These are phyloP conservation scores for Hymenoscyphus linearis DNA, from an alignment of 2,329 filamentous ascomycete species.

Conservation along the genomic window DNA sequence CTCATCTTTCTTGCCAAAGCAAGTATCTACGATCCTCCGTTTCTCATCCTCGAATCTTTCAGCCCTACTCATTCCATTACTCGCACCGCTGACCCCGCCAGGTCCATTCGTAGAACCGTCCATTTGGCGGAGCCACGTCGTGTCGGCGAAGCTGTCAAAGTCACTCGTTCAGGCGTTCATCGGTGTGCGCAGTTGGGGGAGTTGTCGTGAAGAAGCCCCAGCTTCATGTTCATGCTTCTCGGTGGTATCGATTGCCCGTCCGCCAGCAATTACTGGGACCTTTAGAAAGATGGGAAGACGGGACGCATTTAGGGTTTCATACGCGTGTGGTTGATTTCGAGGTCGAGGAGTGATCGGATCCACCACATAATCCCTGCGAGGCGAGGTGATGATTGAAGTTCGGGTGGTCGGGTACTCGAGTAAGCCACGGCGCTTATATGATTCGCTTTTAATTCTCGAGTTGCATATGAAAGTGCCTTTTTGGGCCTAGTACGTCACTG, in stretches of 20 bases:
- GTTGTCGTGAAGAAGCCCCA: slow-evolving; percentile 8
- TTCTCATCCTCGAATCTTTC: slow-evolving; percentile 97
- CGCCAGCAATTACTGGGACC: neutral
- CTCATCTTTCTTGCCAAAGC: slow-evolving; percentile 83
- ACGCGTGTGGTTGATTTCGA: slow-evolving; percentile 5
- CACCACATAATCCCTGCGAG: neutral
- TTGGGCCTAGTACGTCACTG: too few relatives aligned
- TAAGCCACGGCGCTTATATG: neutral
- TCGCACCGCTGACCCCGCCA: slow-evolving; percentile 28
- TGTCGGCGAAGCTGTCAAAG: slow-evolving; percentile 11
- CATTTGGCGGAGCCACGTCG: slow-evolving; percentile 32
- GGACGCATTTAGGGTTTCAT: neutral
- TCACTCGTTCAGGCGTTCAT: slow-evolving; percentile 22
- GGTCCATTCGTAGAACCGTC: slow-evolving; percentile 31
- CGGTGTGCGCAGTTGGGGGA: slow-evolving; percentile 1
- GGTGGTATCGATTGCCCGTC: slow-evolving; percentile 2
- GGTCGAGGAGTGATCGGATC: neutral
- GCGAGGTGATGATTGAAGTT: neutral
- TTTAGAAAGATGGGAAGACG: neutral
- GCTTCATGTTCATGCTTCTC: slow-evolving; percentile 17
- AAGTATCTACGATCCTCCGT: slow-evolving; percentile 86
- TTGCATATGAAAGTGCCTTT: too few relatives aligned
- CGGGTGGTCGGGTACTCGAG: neutral
- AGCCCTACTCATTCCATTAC: slow-evolving; percentile 41
- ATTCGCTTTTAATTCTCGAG: too few relatives aligned